Evolutionary conservation across 2,329 filamentous ascomycete genomes (phyloP).

Genomic region (Plectosphaerella plurivora): DNA sequence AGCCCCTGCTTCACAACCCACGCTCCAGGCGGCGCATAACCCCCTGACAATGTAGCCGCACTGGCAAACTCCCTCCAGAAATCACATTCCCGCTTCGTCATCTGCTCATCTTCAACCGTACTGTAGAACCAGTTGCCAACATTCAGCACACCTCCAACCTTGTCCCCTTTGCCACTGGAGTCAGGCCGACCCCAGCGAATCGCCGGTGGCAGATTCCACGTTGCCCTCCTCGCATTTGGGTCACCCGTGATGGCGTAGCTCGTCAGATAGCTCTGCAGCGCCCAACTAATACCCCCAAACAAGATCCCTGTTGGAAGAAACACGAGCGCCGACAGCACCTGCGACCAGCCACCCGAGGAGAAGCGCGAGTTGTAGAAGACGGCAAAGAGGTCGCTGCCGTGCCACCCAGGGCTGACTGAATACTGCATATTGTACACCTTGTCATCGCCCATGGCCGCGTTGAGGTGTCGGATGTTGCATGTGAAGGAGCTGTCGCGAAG

Average conservation of each 20-base stretch:
- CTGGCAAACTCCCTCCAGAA: conserved; percentile 22
- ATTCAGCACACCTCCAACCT: conserved; percentile 23
- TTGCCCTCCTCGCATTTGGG: conserved; percentile 28
- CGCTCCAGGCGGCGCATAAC: neutral
- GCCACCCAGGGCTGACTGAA: conserved; percentile 29
- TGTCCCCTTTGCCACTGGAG: conserved; percentile 13
- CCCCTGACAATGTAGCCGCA: neutral
- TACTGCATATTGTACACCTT: conserved; percentile 36
- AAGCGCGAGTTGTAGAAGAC: conserved; percentile 32
- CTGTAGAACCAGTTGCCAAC: conserved; percentile 26
- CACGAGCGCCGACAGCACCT: conserved; percentile 18
- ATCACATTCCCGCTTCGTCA: conserved; percentile 20
- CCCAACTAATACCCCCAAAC: conserved; percentile 26
- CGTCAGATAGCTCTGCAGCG: conserved; percentile 33
- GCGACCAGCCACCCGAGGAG: conserved; percentile 17
- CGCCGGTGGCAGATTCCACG: conserved; percentile 25
- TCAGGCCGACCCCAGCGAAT: conserved; percentile 26
- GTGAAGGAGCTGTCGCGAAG: conserved; percentile 29
- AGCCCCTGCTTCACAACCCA: neutral
- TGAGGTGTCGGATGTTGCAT: conserved; percentile 30
- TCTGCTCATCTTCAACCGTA: conserved; percentile 22
- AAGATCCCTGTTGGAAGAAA: conserved; percentile 24
- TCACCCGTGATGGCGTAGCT: conserved; percentile 33
- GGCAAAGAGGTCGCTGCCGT: conserved; percentile 33
- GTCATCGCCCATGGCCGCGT: conserved; percentile 26